Conservation (phyloP, 1,139 yeast genomes). For the Pichia sp. region DNA sequence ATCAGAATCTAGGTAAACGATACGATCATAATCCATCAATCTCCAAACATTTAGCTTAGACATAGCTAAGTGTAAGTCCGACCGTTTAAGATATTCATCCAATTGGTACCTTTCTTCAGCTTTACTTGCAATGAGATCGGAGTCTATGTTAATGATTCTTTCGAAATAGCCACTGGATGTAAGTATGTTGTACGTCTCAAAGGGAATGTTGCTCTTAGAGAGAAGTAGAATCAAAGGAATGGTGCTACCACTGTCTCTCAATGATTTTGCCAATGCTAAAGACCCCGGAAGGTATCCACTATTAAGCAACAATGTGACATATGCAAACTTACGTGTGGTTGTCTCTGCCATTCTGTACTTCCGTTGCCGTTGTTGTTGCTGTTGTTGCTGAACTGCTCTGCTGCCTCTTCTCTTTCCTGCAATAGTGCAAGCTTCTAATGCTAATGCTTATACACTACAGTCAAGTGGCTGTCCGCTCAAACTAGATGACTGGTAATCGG, state of each 20-base stretch:
- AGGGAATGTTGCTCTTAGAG: constrained; percentile 26
- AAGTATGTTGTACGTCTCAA: constrained; percentile 28
- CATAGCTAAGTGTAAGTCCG: constrained; percentile 65
- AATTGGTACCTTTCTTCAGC: constrained; percentile 15
- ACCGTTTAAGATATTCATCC: constrained; percentile 45
- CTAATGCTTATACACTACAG: too few relatives aligned
- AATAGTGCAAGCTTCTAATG: too few relatives aligned
- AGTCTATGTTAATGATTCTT: constrained; percentile 30
- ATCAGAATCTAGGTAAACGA: constrained; percentile 80
- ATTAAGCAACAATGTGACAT: constrained; percentile 60
- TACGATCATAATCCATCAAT: constrained; percentile 41
- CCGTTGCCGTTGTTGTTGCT: neutral
- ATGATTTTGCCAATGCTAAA: constrained; percentile 47
- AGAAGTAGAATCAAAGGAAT: constrained; percentile 20
- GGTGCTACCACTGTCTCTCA: constrained; percentile 17
- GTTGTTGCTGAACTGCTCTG: neutral
- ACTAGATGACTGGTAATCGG: too few relatives aligned
- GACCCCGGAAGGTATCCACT: constrained; percentile 73
- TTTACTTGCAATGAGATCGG: constrained; percentile 15
- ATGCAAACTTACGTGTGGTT: constrained; percentile 43
- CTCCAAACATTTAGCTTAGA: constrained; percentile 74
- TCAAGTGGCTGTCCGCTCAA: too few relatives aligned
- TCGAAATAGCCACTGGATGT: constrained; percentile 19
- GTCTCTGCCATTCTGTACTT: too few relatives aligned
- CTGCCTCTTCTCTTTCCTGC: too few relatives aligned